Base-by-base conservation (phyloP, 306 rosid species). In the Vigna reflexopilosa region DNA sequence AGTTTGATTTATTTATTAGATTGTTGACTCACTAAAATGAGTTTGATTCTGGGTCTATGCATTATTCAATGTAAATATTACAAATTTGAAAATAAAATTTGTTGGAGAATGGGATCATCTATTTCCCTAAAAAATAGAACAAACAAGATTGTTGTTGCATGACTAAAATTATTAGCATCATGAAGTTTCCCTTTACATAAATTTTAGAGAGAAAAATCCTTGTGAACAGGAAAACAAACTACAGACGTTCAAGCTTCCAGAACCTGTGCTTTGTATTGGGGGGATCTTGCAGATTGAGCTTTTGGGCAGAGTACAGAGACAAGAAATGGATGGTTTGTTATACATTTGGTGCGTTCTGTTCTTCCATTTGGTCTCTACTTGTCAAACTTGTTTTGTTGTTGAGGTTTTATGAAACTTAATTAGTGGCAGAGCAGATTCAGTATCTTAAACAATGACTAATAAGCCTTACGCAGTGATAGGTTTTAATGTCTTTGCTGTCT, bases 181-280 rank as follows among this genome's bases (percentile, higher is more conserved):
- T 73, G 24, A 32, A 73, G 75, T 70, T 52, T 42, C 64, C 45
- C 73, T 47, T 71, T 74, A 56, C 65, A 15, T 32, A 28, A 77
- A 42, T 67, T 61, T 59, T 84, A 34, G 38, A 34, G 24, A 49
- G 50, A 82, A 45, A n/a, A 52, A 50, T 69, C 17, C 72, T 80
- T 22, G 8, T 70, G 77, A 79, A 73, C 93, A 95, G 98, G 88
- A 84, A 36, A 82, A 75, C 70, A 26, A 44, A 77, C 65, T 92
- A 78, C 98, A 95, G 87, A 91, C 72, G 61, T 95, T 92, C 83
- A 76, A 38, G 87, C 95, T 95, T 81, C 98, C 97, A 19, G 89
- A 95, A 87, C 97, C 97, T 66, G 91, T 91, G 75, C 93, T 95
- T 50, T 95, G 97, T 86, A 73, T 95, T 77, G 98, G 98, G 72